Base-by-base conservation (phyloP, 768 basidiomycete genomes). In the Piloderma croceum region DNA sequence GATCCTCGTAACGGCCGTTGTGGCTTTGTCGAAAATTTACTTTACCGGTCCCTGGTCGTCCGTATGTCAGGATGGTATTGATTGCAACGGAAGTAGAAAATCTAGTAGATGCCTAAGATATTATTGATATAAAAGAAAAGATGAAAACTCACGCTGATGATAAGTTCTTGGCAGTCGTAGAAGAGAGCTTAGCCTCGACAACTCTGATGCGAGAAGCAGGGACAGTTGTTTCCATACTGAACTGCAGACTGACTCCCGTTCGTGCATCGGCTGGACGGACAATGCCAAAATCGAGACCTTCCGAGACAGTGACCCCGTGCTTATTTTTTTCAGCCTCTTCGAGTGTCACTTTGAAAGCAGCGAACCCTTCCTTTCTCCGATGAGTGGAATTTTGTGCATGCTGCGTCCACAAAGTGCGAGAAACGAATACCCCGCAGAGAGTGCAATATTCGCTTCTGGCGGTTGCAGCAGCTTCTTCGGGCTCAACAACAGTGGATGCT, bases 241-340 rank as follows among this genome's bases (percentile, higher is more conserved):
- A 25, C 12, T 25, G 23, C 7, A 33, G 41, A 7, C 25, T 34
- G 19, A 49, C 42, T 3, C 52, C 54, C 13, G 22, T 34, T 6
- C 41, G 31, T 1, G 64, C 67, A n/a, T 50, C 54, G 1, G 43
- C 42, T 3, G 58, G 52, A n/a, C 73, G 69, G 4, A 81, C 51
- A 25, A 80, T 59, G 3, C 67, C 77, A 37, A 81, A 73, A 49
- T 82, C 69, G 10, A 74, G 53, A 5, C 60, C 55, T 2, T 68
- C 69, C 4, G 61, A 56, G 3, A 82, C 54, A 0, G 52, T 48
- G 7, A 80, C 56, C 1, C 73, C 76, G 34, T 79, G 61, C 38
- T 76, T 77, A 45, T 81, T 77, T 31, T 65, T 67, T 37, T 77
- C 72, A 0, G 77, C 71, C 31, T 74, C 73, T 9, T 76, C 73